Evolutionary conservation across 1,284 basidiomycete genomes (phyloP).

Genomic region (Boletus semigastroideus): DNA sequence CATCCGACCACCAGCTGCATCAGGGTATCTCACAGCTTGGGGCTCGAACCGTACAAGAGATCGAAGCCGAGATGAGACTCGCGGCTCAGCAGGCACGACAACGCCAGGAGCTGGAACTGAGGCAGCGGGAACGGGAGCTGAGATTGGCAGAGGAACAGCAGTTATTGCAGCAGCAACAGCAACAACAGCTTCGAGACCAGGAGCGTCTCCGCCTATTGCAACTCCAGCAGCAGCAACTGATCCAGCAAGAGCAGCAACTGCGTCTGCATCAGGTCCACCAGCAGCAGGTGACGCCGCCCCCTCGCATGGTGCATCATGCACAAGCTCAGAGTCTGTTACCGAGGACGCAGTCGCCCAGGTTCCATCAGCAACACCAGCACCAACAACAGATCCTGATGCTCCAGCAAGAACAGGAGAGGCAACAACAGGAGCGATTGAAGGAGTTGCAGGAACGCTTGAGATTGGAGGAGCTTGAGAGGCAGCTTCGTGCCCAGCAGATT

Average conservation of each 20-base stretch:
- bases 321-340: constrained; percentile 53
- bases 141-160: constrained; percentile 41
- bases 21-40: constrained; percentile 42
- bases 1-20: constrained; percentile 33
- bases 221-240: constrained; percentile 41
- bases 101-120: constrained; percentile 37
- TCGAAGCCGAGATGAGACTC: constrained; percentile 87
- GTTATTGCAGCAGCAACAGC: constrained; percentile 36
- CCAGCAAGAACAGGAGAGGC: constrained; percentile 60
- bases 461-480: constrained; percentile 61
- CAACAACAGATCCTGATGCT: constrained; percentile 63
- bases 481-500: constrained; percentile 49
- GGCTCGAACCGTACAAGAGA: constrained; percentile 84
- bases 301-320: constrained; percentile 49
- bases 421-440: constrained; percentile 42
- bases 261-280: constrained; percentile 41
- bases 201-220: constrained; percentile 38
- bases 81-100: constrained; percentile 48
- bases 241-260: constrained; percentile 35
- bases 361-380: constrained; percentile 62
- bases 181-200: constrained; percentile 42
- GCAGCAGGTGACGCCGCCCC: constrained; percentile 60
- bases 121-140: constrained; percentile 35
- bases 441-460: constrained; percentile 62
- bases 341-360: constrained; percentile 68